Base-by-base conservation (phyloP, 2,329 filamentous ascomycete species). In the Colletotrichum costaricense region DNA sequence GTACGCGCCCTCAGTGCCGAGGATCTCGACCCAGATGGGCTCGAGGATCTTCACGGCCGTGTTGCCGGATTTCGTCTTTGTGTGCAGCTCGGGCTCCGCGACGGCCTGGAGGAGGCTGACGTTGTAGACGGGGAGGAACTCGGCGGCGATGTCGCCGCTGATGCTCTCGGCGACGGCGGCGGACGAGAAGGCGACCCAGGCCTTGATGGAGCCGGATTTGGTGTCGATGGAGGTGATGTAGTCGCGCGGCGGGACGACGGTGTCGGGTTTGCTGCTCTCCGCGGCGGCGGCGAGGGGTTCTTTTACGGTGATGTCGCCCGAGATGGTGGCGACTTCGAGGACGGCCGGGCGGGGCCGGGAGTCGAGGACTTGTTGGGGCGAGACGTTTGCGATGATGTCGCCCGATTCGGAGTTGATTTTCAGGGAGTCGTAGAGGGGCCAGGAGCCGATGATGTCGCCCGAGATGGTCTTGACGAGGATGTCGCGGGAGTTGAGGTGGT, bases 361-460 rank as follows among this genome's bases (percentile, higher is more conserved):
- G 8, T 79, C 74, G 52, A 82, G 78, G n/a, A 76, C 83, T 0
- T 80, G 78, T 75, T 86, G 81, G 6, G 86, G 86, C 14, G 79
- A 80, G 66, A 90, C 79, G 42, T 80, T 81, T 4, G 82, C 80
- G 19, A 72, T 72, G 69, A 89, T 79, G 65, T 81, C 76, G 59
- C 88, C 88, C 0, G 88, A 86, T 0, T 81, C 80, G 8, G 85
- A 84, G 22, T 79, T 75, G n/a, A 89, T 78, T 22, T 81, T 79
- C 14, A 90, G 82, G 35, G 83, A 78, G 76, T 89, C 86, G 77
- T 85, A 87, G 1, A 90, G 80, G 0, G 88, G 86, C 81, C 86
- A 89, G 78, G 82, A 84, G 35, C 88, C 88, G 16, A 73, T 72
- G 74, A 90, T 84, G 16, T 78, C 63, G 8, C 86, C 86, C 1